These are phyloP conservation scores for Claviceps paspali DNA, from an alignment of 2,329 filamentous ascomycete genomes.

Conservation along the genomic window DNA sequence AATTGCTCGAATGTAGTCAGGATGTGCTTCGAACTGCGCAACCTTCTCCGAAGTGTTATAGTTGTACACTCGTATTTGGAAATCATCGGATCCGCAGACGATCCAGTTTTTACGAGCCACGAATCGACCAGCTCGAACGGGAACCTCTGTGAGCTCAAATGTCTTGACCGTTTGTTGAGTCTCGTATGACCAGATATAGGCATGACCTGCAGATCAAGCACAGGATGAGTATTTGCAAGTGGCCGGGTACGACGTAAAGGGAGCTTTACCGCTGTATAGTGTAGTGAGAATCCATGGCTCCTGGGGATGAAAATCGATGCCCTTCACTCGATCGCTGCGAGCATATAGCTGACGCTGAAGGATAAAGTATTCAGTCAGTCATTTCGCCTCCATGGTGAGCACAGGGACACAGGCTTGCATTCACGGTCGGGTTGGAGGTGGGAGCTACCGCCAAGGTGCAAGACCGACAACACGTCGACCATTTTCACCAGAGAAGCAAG, in stretches of 20 bases:
- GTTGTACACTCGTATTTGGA: constrained; percentile 80
- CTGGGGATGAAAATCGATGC: constrained; percentile 90
- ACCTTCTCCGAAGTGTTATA: constrained; percentile 99
- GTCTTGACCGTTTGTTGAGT: constrained; percentile 96
- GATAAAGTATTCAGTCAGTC: not conserved
- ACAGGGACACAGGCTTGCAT: not conserved
- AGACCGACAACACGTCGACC: not conserved
- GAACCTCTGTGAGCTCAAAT: constrained; percentile 96
- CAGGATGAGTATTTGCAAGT: constrained; percentile 1
- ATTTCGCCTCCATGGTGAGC: not conserved
- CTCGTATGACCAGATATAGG: constrained; percentile 98
- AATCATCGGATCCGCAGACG: constrained; percentile 89
- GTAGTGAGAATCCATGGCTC: constrained; percentile 97
- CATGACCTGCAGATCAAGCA: constrained; percentile 51
- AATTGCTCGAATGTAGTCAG: constrained; percentile 95
- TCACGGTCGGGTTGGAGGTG: constrained; percentile 3
- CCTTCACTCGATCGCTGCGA: constrained; percentile 90
- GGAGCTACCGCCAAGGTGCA: constrained; percentile 2
- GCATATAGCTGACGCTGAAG: constrained; percentile 38
- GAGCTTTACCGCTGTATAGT: constrained; percentile 65
- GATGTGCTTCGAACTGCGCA: constrained; percentile 90
- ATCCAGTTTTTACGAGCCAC: constrained; percentile 99
- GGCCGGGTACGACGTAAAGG: not conserved
- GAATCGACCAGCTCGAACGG: constrained; percentile 90
- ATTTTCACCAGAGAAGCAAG: too few species aligned